Base-by-base conservation (phyloP, 768 basidiomycete genomes). In the Leccinum boreale region DNA sequence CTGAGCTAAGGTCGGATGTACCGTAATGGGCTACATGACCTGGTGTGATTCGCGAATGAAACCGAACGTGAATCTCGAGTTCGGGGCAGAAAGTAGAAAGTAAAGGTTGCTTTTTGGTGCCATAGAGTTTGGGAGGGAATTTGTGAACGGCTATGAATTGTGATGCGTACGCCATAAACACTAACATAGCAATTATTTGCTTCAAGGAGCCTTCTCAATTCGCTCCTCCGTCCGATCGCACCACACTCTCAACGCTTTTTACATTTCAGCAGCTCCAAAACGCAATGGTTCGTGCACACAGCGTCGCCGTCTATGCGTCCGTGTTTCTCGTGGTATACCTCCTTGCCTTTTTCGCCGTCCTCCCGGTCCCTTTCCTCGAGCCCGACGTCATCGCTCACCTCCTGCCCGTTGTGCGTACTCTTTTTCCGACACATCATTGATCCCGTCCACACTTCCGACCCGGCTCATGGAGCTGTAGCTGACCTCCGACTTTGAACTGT, bases 261-360 rank as follows among this genome's bases (percentile, higher is more conserved):
- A 36, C 3, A 15, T 44, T 45, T 21, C 19, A 45, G 12, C 39
- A 19, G 3, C 19, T 15, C 19, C 21, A 24, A 46, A 21, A 21
- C 21, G 15, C 46, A 26, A 90, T 91, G 88, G 81, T 85, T 42
- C 81, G 86, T 54, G 85, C 79, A 55, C 81, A 79, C 48, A 81
- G 82, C 57, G 79, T 85, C 57, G 79, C 79, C 10, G 58, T 78
- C 19, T 63, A 79, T 50, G 72, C 77, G n/a, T 67, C 78, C 11
- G 65, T 83, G 31, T 66, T 78, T 58, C 66, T 77, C 28, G 55
- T 77, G 21, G 42, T 82, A 56, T 90, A 90, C 73, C 57, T 86
- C 58, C 78, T 87, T 59, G 75, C 24, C 46, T n/a, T 52, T 19
- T 59, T 59, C 21, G n/a, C 56, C 17, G 19, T 67, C 46, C 53